phyloP scores from a whole-genome alignment of 108 stramenopile species.

The Discostella pseudostelligera region DNA sequence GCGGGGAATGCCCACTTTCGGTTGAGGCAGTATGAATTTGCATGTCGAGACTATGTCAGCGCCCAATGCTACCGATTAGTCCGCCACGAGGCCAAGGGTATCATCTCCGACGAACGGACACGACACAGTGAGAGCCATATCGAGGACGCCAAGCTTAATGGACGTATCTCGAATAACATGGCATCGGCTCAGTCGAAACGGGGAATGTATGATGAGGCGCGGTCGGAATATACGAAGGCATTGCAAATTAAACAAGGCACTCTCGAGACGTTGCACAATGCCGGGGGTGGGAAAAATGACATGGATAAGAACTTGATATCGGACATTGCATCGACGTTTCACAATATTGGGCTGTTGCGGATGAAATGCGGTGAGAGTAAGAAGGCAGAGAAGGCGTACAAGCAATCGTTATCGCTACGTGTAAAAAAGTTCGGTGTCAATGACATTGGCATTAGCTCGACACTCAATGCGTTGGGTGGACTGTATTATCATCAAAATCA shows the following conservation, averaged over 20 bases:
- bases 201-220: constrained; percentile 38
- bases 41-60: constrained; percentile 45
- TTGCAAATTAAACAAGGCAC: constrained; percentile 46
- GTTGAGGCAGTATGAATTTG: constrained; percentile 20
- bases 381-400: constrained; percentile 52
- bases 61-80: constrained; percentile 38
- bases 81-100: constrained; percentile 6
- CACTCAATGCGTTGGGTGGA: constrained; percentile 45
- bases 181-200: constrained; percentile 40
- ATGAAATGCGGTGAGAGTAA: constrained; percentile 35
- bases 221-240: constrained; percentile 39
- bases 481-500: constrained; percentile 44
- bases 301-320: constrained; percentile 61
- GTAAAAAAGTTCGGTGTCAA: constrained; percentile 51
- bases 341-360: constrained; percentile 47
- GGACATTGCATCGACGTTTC: constrained; percentile 57
- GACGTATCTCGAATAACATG: constrained; percentile 43
- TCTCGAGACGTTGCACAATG: constrained; percentile 31
- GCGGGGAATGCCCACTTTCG: constrained; percentile 43
- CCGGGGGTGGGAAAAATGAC: constrained; percentile 18
- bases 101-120: not conserved
- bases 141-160: constrained; percentile 42
- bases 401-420: constrained; percentile 46
- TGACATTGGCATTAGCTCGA: constrained; percentile 42
- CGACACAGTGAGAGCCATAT: constrained; percentile 14